Base-by-base conservation (phyloP, 2,329 filamentous ascomycete species). In the Coniochaeta sp. region DNA sequence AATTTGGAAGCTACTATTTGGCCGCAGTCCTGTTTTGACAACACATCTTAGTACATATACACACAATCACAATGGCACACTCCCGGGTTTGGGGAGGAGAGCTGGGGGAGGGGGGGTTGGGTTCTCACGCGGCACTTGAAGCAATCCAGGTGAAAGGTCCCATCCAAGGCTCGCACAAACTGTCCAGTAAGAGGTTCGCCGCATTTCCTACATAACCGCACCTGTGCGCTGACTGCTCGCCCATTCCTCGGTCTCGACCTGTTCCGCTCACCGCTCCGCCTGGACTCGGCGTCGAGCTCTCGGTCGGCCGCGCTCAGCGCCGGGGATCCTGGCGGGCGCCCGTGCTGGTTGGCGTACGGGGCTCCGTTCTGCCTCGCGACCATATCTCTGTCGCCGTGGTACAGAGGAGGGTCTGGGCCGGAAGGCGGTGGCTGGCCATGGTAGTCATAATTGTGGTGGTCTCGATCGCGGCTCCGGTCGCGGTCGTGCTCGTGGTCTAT, bases 1-100 rank as follows among this genome's bases (percentile, higher is more conserved):
- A 99, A 99, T 70, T 99, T 99, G 58, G 93, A 97, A 47, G 95
- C 95, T 40, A 99, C 95, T 62, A 98, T 96, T 74, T 96, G 89
- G 66, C 90, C 91, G 71, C 95, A 99, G 73, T 99, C 95, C 93
- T 98, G 72, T 47, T 8, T 54, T 24, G n/a, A 30, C 8, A 14
- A 10, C 12, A 36, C 26, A 26, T 57, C 61, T 70, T 62, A 69
- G 66, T 57, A 58, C 5, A n/a, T 57, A 58, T 2, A n/a, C 4
- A 17, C 47, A 30, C 47, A 28, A 16, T 7, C 47, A 17, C 47
- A 28, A 30, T 58, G 19, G 59, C 44, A 56, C n/a, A 40, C 24
- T 55, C n/a, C n/a, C n/a, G n/a, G n/a, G n/a, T n/a, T n/a, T n/a
- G n/a, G n/a, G n/a, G n/a, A n/a, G n/a, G n/a, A n/a, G n/a, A n/a